phyloP scores from a whole-genome alignment of 345 rosid species.

The Euphorbia lathyris region DNA sequence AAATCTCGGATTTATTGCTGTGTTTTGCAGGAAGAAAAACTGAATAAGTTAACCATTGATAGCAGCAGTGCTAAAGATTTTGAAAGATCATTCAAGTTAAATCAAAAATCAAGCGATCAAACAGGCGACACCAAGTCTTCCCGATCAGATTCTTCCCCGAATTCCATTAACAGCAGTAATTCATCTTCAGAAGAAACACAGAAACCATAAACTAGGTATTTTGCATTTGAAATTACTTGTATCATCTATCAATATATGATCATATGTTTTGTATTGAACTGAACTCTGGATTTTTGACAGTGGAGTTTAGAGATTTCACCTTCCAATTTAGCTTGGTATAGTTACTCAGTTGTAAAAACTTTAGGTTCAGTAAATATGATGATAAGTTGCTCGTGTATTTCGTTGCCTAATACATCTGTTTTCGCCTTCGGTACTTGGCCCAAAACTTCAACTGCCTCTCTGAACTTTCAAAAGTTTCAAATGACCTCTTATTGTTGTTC shows the following conservation, averaged over 20 bases:
- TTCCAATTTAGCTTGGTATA: not conserved
- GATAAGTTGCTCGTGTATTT: too few species aligned
- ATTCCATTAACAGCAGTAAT: conserved; percentile 29
- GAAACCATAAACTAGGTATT: conserved; percentile 34
- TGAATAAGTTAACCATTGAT: conserved; percentile 64
- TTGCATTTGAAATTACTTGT: not conserved
- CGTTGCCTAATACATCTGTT: too few species aligned
- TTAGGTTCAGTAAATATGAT: too few species aligned
- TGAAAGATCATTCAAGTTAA: conserved; percentile 66
- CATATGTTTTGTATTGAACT: not conserved
- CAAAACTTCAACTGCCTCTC: too few species aligned
- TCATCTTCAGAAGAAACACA: conserved; percentile 54
- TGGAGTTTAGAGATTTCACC: not conserved
- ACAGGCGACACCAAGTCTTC: conserved; percentile 17
- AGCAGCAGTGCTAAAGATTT: conserved; percentile 62
- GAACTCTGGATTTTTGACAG: conserved; percentile 11
- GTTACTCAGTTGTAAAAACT: too few species aligned
- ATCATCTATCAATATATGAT: not conserved
- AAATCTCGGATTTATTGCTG: too few species aligned
- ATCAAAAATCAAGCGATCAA: conserved; percentile 40
- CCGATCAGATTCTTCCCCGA: conserved; percentile 22
- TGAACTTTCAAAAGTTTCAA: too few species aligned
- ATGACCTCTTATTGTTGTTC: too few species aligned
- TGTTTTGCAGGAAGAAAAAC: conserved; percentile 73
- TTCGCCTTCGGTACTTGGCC: too few species aligned